phyloP scores from a whole-genome alignment of 2,329 filamentous ascomycete genomes.

The Botrytis cinerea region DNA sequence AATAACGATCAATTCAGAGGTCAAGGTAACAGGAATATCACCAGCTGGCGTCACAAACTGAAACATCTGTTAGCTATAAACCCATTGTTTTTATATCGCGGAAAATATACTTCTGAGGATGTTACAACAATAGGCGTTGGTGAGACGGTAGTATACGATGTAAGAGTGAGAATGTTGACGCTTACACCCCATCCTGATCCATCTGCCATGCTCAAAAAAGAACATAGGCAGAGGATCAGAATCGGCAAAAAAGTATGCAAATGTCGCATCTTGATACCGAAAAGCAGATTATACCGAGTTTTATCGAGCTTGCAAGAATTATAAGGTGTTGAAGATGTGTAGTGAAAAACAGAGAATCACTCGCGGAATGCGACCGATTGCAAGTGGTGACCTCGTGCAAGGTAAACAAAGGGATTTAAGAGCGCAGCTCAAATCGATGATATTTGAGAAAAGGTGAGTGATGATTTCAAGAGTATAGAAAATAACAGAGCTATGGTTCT shows the following conservation, averaged over 20 bases:
- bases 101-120: slow-evolving; percentile 6
- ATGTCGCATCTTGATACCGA: neutral
- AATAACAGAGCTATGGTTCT: neutral
- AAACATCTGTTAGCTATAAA: neutral
- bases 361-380: neutral
- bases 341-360: neutral
- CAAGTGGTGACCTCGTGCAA: neutral
- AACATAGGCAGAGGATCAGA: neutral
- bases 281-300: neutral
- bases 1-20: neutral
- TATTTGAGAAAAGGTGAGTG: neutral
- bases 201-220: neutral
- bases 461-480: neutral
- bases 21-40: neutral
- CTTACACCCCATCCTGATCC: neutral
- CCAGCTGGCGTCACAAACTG: neutral
- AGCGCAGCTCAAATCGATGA: neutral
- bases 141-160: neutral
- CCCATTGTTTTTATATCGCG: neutral
- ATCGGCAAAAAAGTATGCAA: neutral
- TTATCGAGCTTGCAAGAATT: neutral
- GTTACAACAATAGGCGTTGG: neutral
- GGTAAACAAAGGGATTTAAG: neutral
- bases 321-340: neutral
- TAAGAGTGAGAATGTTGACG: neutral